Conservation (phyloP, 305 asterid species). For the Solanum hybrid region DNA sequence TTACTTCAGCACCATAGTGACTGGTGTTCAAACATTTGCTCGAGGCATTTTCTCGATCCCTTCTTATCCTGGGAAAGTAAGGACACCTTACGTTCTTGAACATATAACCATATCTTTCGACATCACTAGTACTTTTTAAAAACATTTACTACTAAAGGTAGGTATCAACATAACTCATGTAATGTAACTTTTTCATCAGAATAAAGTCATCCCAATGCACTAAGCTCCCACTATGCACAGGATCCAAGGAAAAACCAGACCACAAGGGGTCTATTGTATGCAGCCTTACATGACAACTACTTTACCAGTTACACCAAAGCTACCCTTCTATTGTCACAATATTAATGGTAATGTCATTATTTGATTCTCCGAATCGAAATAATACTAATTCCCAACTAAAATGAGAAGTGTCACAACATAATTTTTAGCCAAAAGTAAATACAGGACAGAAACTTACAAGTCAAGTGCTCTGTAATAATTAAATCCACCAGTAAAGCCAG, state of each 20-base stretch:
- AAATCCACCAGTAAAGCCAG: conserved; percentile 17
- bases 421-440: neutral
- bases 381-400: neutral
- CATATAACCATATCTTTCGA: neutral
- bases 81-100: neutral
- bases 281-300: neutral
- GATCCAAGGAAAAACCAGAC: neutral
- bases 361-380: neutral
- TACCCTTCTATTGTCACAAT: neutral
- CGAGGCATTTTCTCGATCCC: neutral
- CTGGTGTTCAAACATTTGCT: neutral
- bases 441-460: neutral
- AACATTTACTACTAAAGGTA: neutral
- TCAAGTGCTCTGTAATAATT: conserved; percentile 18
- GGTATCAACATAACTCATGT: neutral
- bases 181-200: neutral
- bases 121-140: neutral
- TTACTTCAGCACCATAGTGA: neutral
- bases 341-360: neutral
- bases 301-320: neutral
- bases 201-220: neutral
- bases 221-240: neutral
- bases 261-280: neutral
- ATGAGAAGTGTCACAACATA: neutral
- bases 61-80: neutral